These are phyloP conservation scores for Abrus pulchellus DNA, from an alignment of 306 rosid genomes.

Conservation along the genomic window DNA sequence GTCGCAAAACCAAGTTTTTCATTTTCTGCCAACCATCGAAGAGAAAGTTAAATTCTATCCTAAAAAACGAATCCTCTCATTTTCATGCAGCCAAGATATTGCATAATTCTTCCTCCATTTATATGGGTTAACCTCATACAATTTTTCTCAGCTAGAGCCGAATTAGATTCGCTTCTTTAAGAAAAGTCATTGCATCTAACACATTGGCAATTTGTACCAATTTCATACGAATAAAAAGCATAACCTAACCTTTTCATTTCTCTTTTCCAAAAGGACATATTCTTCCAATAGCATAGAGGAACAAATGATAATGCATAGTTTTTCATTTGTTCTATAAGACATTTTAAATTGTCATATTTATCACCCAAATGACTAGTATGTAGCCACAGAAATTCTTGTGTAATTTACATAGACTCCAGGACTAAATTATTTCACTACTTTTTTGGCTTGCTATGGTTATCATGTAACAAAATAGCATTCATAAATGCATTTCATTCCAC, in stretches of 20 bases:
- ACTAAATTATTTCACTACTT: slow-evolving; percentile 38
- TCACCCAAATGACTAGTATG: slow-evolving; percentile 31
- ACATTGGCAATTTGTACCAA: slow-evolving; percentile 37
- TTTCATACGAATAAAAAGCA: slow-evolving; percentile 24
- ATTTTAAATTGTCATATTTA: slow-evolving; percentile 31
- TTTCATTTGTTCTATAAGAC: slow-evolving; percentile 33
- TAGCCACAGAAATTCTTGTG: slow-evolving; percentile 19
- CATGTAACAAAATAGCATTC: slow-evolving; percentile 29
- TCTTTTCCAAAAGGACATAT: slow-evolving; percentile 40
- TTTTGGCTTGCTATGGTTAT: background rate
- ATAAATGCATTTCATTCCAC: slow-evolving; percentile 62
- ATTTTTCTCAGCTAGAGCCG: slow-evolving; percentile 24
- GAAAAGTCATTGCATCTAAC: slow-evolving; percentile 40
- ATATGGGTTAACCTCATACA: background rate
- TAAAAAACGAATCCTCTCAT: background rate
- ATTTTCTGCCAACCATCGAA: slow-evolving; percentile 15
- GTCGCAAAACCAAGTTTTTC: background rate
- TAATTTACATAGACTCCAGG: slow-evolving; percentile 42
- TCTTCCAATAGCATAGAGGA: slow-evolving; percentile 29
- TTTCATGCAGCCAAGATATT: background rate
- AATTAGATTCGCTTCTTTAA: slow-evolving; percentile 49
- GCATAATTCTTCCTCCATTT: background rate
- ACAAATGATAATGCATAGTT: slow-evolving; percentile 19
- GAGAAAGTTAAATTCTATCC: slow-evolving; percentile 20
- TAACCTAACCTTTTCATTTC: slow-evolving; percentile 32